Evolutionary conservation across 805 yeast species (phyloP).

Genomic region (Ogataea angusta): DNA sequence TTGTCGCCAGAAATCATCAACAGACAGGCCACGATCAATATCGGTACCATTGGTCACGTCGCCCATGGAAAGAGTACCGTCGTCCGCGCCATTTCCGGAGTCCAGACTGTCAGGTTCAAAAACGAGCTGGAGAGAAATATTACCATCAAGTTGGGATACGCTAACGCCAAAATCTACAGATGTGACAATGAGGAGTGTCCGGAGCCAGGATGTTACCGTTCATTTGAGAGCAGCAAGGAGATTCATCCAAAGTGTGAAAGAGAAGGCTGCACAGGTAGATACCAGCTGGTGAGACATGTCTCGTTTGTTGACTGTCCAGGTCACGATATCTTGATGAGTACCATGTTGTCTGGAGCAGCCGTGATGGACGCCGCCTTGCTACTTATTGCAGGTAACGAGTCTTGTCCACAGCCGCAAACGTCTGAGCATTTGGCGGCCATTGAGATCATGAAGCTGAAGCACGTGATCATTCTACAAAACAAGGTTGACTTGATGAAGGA

Average conservation of each 20-base stretch:
- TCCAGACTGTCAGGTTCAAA: slow-evolving; percentile 98
- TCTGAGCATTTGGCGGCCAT: slow-evolving; percentile 99
- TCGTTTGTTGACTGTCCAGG: slow-evolving; percentile 99
- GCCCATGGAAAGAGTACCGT: slow-evolving; percentile 98
- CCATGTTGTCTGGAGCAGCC: slow-evolving; percentile 99
- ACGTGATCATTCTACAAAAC: slow-evolving; percentile 93
- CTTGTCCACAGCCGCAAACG: slow-evolving; percentile 99
- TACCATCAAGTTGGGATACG: slow-evolving; percentile 97
- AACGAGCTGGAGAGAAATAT: slow-evolving; percentile 98
- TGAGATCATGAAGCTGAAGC: slow-evolving; percentile 97
- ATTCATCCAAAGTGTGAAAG: slow-evolving; percentile 88
- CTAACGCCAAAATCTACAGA: slow-evolving; percentile 96
- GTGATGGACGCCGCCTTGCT: slow-evolving; percentile 99
- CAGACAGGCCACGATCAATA: slow-evolving; percentile 98
- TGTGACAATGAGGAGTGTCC: slow-evolving; percentile 84
- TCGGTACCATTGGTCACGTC: slow-evolving; percentile 98
- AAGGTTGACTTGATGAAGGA: slow-evolving; percentile 98
- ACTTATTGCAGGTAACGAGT: slow-evolving; percentile 96
- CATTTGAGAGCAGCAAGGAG: slow-evolving; percentile 93
- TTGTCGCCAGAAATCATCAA: slow-evolving; percentile 92
- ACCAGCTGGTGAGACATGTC: slow-evolving; percentile 89
- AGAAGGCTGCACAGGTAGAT: slow-evolving; percentile 86
- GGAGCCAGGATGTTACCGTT: slow-evolving; percentile 92
- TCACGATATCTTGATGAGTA: slow-evolving; percentile 99
- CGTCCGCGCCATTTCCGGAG: slow-evolving; percentile 98